Base-by-base conservation (phyloP, 768 basidiomycete species). In the Naematelia encephala region DNA sequence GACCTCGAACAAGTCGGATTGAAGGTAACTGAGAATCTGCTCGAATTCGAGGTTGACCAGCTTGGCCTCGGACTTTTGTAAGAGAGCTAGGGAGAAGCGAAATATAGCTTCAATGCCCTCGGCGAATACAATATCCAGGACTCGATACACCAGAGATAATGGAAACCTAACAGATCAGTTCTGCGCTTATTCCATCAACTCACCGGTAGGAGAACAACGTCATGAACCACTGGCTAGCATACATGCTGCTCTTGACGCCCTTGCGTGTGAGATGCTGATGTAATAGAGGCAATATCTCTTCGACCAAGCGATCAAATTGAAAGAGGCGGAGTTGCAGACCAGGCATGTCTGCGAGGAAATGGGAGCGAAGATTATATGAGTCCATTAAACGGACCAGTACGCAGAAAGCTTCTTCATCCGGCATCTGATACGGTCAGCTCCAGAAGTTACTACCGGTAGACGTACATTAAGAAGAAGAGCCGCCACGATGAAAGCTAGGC, bases 341-440 rank as follows among this genome's bases (percentile, higher is more conserved):
- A 0, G 96, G 96, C 96, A 99, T 99, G 71, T 99, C 94, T 2
- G 96, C 93, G n/a, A 97, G 81, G 79, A 92, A 99, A 78, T 97
- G 94, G 0, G 91, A 91, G 45, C 94, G 86, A 1, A 98, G 82
- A 76, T 94, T 93, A 73, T 99, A 98, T 0, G 93, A 89, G 60
- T 96, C 82, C 96, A 98, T 98, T 14, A 99, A 78, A 54, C 96
- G 82, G 26, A 97, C 92, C 10, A 98, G 83, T 11, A 98, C 84
- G 63, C 89, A 94, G 77, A 99, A 99, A 0, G 94, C 94, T 78
- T 98, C 94, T 79, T 99, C 96, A 62, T 98, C 96, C 22, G 96
- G 96, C 96, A 99, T 99, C 94, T 98, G 61, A n/a, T 25, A 47
- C n/a, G 22, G 19, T 57, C 34, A 54, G 50, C 16, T 8, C 8